A percentile compares a stretch with the other conserved stretches of the same genome.
These are phyloP conservation scores for Fusarium penzigii DNA, from an alignment of 2,329 filamentous ascomycete genomes.

Conservation along the genomic window DNA sequence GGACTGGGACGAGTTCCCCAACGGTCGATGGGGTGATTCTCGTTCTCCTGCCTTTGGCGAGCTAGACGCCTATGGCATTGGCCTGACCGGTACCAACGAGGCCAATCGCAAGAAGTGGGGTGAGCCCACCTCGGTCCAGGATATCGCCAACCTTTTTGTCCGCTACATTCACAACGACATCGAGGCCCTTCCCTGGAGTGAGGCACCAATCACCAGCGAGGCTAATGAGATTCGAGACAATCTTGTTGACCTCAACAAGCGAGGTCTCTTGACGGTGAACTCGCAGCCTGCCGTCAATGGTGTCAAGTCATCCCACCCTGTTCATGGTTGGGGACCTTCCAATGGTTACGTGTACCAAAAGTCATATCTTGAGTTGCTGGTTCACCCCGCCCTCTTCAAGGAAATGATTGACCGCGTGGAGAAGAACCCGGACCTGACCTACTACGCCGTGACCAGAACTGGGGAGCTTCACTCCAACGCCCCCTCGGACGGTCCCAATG, in stretches of 20 bases:
- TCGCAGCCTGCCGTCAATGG: conserved; percentile 95
- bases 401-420: conserved; percentile 79
- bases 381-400: conserved; percentile 76
- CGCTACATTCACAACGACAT: conserved; percentile 81
- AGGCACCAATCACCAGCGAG: conserved; percentile 81
- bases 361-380: conserved; percentile 89
- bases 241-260: conserved; percentile 78
- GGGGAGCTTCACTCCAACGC: conserved; percentile 85
- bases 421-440: conserved; percentile 79
- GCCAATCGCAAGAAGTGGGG: conserved; percentile 96
- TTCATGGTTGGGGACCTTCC: conserved; percentile 91
- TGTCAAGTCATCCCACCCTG: conserved; percentile 79
- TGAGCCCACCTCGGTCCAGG: conserved; percentile 74
- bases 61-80: conserved; percentile 90
- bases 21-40: conserved; percentile 97
- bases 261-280: conserved; percentile 92
- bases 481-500: conserved; percentile 84
- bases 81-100: conserved; percentile 91
- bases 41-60: conserved; percentile 95
- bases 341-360: conserved; percentile 99
- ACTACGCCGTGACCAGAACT: conserved; percentile 86
- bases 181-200: conserved; percentile 89
- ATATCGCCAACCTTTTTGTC: conserved; percentile 82
- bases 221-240: conserved; percentile 75
- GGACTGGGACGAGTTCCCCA: conserved; percentile 99